These are phyloP conservation scores for Petunia hybrid DNA, from an alignment of 305 asterid genomes.

Conservation along the genomic window DNA sequence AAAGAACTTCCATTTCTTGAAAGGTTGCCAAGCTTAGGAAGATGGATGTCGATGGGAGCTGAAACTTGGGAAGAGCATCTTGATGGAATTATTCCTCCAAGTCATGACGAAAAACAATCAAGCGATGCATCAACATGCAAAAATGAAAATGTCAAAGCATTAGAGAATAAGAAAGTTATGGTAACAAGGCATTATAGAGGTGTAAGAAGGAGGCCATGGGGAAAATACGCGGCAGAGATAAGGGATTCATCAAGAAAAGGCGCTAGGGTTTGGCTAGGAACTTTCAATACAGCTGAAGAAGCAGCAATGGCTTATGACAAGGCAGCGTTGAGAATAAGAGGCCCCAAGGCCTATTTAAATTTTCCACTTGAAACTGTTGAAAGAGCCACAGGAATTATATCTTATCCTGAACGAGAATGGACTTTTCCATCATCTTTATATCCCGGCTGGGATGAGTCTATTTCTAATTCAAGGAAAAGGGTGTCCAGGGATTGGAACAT, in stretches of 20 bases:
- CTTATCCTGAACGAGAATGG: constrained; percentile 29
- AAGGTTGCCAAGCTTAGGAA: constrained; percentile 72
- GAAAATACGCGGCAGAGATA: constrained; percentile 83
- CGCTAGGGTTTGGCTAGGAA: constrained; percentile 80
- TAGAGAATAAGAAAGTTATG: constrained; percentile 7
- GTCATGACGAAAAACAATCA: background rate
- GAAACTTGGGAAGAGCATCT: constrained; percentile 71
- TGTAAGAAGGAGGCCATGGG: constrained; percentile 85
- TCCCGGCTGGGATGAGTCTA: background rate
- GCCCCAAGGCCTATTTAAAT: constrained; percentile 62
- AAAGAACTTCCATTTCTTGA: constrained; percentile 54
- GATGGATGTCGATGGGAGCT: constrained; percentile 76
- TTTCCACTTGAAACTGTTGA: constrained; percentile 62
- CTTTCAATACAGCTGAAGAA: constrained; percentile 73
- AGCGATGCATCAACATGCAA: constrained; percentile 10
- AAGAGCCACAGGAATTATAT: constrained; percentile 40
- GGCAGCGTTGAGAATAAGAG: constrained; percentile 74
- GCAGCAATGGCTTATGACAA: constrained; percentile 86
- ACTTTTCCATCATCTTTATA: constrained; percentile 29
- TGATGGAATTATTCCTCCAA: constrained; percentile 38
- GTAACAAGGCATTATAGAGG: constrained; percentile 61
- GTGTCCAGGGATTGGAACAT: constrained; percentile 35
- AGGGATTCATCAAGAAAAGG: constrained; percentile 74
- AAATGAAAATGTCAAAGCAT: background rate
- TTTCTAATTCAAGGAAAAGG: constrained; percentile 37